Evolutionary conservation across 176 grass and related monocot genomes (phyloP).

Genomic region (Rhynchospora tenuis): DNA sequence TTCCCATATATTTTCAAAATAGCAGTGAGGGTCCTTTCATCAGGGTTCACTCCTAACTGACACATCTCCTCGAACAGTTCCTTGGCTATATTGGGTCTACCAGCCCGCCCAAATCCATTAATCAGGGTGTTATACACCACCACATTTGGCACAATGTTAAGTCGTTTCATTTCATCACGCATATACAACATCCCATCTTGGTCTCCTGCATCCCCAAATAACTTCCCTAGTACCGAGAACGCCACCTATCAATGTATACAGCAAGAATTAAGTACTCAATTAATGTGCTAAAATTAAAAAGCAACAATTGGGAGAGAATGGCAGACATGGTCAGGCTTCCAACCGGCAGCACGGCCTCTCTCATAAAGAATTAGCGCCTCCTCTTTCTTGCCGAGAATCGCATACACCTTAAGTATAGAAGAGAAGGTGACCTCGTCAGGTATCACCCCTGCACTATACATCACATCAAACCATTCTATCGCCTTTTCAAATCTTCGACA

Average conservation of each 20-base stretch:
- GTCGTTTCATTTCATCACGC: slow-evolving; percentile 58
- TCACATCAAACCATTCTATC: slow-evolving; percentile 79
- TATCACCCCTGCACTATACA: slow-evolving; percentile 57
- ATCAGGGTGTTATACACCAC: slow-evolving; percentile 94
- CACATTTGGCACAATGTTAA: slow-evolving; percentile 60
- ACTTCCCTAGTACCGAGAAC: slow-evolving; percentile 72
- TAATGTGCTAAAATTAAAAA: neutral
- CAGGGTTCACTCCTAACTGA: slow-evolving; percentile 49
- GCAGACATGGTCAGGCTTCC: slow-evolving; percentile 62
- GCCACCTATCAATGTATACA: slow-evolving; percentile 21
- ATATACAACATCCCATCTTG: slow-evolving; percentile 75
- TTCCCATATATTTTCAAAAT: slow-evolving; percentile 84
- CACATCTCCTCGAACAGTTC: slow-evolving; percentile 81
- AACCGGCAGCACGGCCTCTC: slow-evolving; percentile 57
- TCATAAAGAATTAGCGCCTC: slow-evolving; percentile 79
- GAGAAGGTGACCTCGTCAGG: slow-evolving; percentile 94
- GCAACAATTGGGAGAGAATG: neutral
- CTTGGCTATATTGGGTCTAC: slow-evolving; percentile 55
- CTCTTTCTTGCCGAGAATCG: slow-evolving; percentile 50
- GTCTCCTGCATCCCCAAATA: slow-evolving; percentile 77
- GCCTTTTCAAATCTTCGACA: slow-evolving; percentile 68
- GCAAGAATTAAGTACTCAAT: slow-evolving; percentile 1
- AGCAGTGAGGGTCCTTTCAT: slow-evolving; percentile 78
- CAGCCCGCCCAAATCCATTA: slow-evolving; percentile 62
- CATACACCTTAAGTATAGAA: slow-evolving; percentile 67